Conservation (phyloP, 2,329 filamentous ascomycete genomes). For the Knufia fluminis region DNA sequence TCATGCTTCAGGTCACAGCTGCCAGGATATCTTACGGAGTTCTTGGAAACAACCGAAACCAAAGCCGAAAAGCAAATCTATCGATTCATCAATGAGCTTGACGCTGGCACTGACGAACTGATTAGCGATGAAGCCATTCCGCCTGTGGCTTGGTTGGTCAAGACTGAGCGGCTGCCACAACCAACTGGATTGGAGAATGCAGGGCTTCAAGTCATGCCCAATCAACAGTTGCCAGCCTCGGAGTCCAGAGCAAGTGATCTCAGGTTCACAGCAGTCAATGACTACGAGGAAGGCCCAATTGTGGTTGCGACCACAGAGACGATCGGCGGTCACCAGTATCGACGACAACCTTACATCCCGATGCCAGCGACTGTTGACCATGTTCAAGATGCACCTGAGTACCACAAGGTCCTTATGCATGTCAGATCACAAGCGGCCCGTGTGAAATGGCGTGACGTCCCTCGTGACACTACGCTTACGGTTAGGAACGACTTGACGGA, state of each 20-base stretch:
- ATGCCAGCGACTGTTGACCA: conserved; percentile 10
- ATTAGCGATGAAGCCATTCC: conserved; percentile 14
- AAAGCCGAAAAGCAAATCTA: conserved; percentile 15
- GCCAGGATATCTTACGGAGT: conserved; percentile 12
- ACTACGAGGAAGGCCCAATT: neutral
- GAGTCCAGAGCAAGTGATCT: too few species aligned
- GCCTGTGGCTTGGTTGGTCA: conserved; percentile 10
- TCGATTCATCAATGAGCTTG: conserved; percentile 15
- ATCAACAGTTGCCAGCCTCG: too few species aligned
- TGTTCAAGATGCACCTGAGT: conserved; percentile 11
- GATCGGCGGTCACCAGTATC: neutral
- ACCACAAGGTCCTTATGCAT: conserved; percentile 14
- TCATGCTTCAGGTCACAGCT: conserved; percentile 12
- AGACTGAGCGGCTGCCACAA: conserved; percentile 12
- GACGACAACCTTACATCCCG: conserved; percentile 5
- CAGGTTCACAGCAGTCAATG: neutral
- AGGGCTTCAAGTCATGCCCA: neutral
- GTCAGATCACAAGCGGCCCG: conserved; percentile 9
- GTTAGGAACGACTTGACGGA: conserved; percentile 8
- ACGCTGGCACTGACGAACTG: conserved; percentile 14
- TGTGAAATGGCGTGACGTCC: neutral
- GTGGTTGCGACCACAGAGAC: neutral
- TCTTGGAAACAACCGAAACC: conserved; percentile 11
- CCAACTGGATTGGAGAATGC: neutral
- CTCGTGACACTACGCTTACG: neutral